Evolutionary conservation across 164 flowering plant genomes (phyloP).

Genomic region (Hamamelis virginiana): DNA sequence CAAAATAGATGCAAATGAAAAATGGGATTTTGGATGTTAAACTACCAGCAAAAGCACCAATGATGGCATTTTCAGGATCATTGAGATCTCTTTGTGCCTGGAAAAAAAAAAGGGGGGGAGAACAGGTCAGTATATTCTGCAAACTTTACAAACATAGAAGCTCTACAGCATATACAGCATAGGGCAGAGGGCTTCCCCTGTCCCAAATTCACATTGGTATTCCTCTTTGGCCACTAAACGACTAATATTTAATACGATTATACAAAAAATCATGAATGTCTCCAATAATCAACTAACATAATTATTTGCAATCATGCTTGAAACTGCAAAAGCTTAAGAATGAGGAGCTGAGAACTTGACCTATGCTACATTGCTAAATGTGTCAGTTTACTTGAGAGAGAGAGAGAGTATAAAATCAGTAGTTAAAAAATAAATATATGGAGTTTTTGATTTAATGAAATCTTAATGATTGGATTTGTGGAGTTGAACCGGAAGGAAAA

Average conservation of each 20-base stretch:
- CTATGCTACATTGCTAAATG: no score
- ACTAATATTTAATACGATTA: no score
- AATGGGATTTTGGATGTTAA: background rate
- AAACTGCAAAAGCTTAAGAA: no score
- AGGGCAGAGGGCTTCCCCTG: background rate
- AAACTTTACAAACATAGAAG: no score
- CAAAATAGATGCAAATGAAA: background rate
- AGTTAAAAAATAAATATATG: no score
- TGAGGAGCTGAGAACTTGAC: background rate
- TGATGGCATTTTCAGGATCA: slow-evolving; percentile 86
- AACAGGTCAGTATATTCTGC: background rate
- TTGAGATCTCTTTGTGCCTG: slow-evolving; percentile 82
- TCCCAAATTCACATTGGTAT: background rate
- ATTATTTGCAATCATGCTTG: background rate
- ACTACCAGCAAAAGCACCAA: slow-evolving; percentile 97
- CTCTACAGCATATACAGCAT: background rate
- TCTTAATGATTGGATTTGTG: no score
- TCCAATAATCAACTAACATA: background rate
- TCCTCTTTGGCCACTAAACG: background rate
- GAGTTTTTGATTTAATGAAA: no score
- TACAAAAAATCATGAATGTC: no score
- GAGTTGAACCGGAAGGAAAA: no score
- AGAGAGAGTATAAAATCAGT: no score
- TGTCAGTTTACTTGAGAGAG: no score
- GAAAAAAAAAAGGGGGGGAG: slow-evolving; percentile 11